Percentiles rank a stretch among this genome's conserved stretches.
Conservation (phyloP, 345 rosid genomes). For the Syzygium aromaticum region DNA sequence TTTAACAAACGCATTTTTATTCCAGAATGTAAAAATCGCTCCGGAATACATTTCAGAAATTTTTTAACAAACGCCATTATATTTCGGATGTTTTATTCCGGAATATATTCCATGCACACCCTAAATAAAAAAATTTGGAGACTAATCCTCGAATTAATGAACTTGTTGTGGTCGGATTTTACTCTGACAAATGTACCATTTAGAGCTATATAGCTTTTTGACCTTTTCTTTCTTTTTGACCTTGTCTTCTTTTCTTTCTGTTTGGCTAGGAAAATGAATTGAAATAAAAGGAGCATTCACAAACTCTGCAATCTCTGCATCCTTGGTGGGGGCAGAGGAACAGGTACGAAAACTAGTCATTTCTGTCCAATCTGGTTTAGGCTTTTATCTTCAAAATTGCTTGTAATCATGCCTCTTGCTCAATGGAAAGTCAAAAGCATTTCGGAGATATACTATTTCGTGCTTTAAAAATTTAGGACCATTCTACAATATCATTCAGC, state of each 20-base stretch:
- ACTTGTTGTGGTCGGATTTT: background rate
- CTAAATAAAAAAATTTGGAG: background rate
- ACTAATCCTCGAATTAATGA: background rate
- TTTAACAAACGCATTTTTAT: no score
- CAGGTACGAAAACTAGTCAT: background rate
- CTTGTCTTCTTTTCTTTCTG: background rate
- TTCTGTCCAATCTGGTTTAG: background rate
- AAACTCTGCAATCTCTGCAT: background rate
- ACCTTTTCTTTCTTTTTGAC: background rate
- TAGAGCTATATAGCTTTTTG: background rate
- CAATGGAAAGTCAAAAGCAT: background rate
- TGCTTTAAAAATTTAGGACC: background rate
- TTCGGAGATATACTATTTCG: background rate
- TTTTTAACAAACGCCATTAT: no score
- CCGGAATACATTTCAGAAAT: no score
- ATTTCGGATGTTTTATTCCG: no score
- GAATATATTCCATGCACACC: no score
- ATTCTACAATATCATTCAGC: background rate
- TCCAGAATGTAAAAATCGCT: no score
- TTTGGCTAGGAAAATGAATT: background rate
- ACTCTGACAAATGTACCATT: background rate
- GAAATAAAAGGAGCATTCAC: background rate
- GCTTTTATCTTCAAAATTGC: background rate
- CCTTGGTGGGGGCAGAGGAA: background rate
- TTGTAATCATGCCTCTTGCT: background rate